A percentile compares a stretch with the other conserved stretches of the same genome.
phyloP scores from a whole-genome alignment of 2,329 filamentous ascomycete genomes.

The Aspergillus luchuensis region DNA sequence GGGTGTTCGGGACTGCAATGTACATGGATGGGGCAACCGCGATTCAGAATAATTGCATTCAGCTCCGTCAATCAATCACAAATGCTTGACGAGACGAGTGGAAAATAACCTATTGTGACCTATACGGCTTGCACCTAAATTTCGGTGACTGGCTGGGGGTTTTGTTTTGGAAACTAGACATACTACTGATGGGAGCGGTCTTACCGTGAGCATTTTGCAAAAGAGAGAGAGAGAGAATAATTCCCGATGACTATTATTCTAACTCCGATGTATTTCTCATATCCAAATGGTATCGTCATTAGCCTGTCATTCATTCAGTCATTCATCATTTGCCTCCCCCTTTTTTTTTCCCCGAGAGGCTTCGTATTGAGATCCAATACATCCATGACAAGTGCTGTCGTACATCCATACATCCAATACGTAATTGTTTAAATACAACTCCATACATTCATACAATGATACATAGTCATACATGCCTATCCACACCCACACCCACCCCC shows the following conservation, averaged over 20 bases:
- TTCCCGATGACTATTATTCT: neutral
- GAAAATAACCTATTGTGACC: too few relatives aligned
- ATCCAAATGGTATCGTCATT: neutral
- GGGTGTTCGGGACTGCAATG: neutral
- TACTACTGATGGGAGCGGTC: neutral
- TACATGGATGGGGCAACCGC: neutral
- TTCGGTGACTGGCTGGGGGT: neutral
- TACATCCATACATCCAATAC: slow-evolving; percentile 8
- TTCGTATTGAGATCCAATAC: slow-evolving; percentile 4
- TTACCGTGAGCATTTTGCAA: neutral
- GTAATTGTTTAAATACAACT: neutral
- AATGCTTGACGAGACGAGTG: neutral
- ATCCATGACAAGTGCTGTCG: neutral
- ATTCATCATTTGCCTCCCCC: slow-evolving; percentile 6
- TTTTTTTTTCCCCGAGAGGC: slow-evolving; percentile 11
- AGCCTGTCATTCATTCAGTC: neutral
- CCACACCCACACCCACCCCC: neutral
- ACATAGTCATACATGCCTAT: neutral
- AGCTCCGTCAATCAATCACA: neutral
- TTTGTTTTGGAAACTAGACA: neutral
- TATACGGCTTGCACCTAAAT: neutral
- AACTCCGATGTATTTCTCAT: slow-evolving; percentile 4
- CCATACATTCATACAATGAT: neutral
- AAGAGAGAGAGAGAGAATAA: neutral
- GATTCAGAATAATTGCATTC: neutral